Conservation (phyloP, 495 filamentous ascomycete genomes). For the Copromyces sp. region DNA sequence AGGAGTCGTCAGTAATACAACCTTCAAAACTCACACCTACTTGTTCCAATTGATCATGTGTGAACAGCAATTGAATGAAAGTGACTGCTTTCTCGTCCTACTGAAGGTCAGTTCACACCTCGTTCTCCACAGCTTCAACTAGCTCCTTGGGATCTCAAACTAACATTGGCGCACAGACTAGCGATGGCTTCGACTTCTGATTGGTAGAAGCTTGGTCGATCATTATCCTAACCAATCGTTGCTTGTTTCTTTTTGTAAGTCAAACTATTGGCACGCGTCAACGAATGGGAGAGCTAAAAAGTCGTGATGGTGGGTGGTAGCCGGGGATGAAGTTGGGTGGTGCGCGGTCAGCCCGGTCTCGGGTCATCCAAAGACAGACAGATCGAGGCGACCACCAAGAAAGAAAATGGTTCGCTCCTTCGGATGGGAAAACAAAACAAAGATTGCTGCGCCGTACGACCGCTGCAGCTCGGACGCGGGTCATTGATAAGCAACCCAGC, state of each 20-base stretch:
- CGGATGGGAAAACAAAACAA: neutral
- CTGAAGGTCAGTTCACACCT: neutral
- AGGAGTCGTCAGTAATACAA: constrained; percentile 10
- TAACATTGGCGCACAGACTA: neutral
- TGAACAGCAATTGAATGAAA: neutral
- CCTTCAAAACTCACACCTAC: neutral
- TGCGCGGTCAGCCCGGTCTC: neutral
- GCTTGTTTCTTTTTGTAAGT: neutral
- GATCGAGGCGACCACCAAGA: neutral
- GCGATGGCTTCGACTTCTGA: neutral
- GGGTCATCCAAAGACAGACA: neutral
- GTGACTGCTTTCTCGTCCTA: neutral
- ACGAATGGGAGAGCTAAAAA: neutral
- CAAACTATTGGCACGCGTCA: neutral
- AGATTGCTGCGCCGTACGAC: neutral
- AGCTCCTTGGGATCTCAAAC: neutral
- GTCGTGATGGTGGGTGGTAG: neutral
- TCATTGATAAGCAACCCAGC: neutral
- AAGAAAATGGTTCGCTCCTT: neutral
- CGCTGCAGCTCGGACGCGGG: neutral
- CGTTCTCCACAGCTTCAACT: neutral
- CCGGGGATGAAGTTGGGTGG: neutral
- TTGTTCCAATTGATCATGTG: neutral
- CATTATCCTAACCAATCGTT: neutral
- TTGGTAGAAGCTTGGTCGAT: neutral